Conservation (phyloP, 1,284 basidiomycete genomes). For the Apiotrichum brassicae region DNA sequence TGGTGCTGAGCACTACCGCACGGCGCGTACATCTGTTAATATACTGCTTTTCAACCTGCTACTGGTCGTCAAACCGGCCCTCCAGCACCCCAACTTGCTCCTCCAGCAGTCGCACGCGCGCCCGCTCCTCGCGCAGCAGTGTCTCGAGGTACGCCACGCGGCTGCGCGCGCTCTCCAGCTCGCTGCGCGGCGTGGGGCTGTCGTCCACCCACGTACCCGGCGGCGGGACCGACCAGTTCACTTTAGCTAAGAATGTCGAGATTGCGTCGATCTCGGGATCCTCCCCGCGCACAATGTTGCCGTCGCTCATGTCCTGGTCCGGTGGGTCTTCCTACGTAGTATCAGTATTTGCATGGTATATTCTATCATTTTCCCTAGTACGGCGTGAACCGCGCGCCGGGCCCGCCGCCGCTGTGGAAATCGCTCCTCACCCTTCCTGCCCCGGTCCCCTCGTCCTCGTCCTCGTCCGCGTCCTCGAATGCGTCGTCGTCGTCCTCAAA, state of each 20-base stretch:
- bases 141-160: slow-evolving; percentile 7
- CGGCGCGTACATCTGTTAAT: no score
- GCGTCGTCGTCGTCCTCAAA: slow-evolving; percentile 49
- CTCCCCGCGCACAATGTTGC: slow-evolving; percentile 7
- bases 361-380: slow-evolving; percentile 55
- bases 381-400: slow-evolving; percentile 66
- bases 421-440: slow-evolving; percentile 90
- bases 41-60: no score
- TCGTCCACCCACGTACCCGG: slow-evolving; percentile 9
- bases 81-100: background rate
- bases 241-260: slow-evolving; percentile 66
- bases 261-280: slow-evolving; percentile 50
- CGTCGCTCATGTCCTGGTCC: background rate
- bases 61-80: background rate
- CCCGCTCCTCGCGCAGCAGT: background rate
- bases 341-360: no score
- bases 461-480: slow-evolving; percentile 33
- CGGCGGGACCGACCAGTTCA: slow-evolving; percentile 45
- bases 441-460: slow-evolving; percentile 48
- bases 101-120: background rate
- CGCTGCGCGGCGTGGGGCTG: background rate
- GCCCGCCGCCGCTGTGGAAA: slow-evolving; percentile 59
- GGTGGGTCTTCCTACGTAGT: no score
- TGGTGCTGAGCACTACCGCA: no score
- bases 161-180: slow-evolving; percentile 1